Conservation (phyloP, 768 basidiomycete species). For the Mycena chlorophos region DNA sequence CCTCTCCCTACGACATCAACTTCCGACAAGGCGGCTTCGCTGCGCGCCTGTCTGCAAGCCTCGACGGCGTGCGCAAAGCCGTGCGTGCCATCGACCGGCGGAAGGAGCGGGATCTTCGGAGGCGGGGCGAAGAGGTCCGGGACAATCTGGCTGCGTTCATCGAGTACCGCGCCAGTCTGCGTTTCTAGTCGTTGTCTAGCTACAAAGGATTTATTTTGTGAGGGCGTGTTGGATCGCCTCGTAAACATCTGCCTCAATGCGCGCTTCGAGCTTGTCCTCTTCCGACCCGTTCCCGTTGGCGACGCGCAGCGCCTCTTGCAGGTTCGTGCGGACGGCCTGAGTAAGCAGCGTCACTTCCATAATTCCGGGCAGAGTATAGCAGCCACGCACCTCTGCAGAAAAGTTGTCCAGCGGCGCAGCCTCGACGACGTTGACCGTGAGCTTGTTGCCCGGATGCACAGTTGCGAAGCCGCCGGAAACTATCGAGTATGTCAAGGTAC, state of each 20-base stretch:
- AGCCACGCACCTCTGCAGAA: conserved; percentile 73
- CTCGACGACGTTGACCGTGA: conserved; percentile 97
- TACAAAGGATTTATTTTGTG: conserved; percentile 33
- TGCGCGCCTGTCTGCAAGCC: conserved; percentile 52
- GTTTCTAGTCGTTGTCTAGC: background rate
- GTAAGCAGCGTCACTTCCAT: conserved; percentile 1
- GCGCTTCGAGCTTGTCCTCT: conserved; percentile 90
- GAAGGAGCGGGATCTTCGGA: conserved; percentile 62
- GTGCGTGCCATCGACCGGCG: conserved; percentile 67
- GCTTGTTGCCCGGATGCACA: conserved; percentile 93
- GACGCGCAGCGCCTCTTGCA: conserved; percentile 85
- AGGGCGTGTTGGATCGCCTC: conserved; percentile 92
- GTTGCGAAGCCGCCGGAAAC: conserved; percentile 97
- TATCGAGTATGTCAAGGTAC: conserved; percentile 33
- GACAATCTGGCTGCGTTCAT: conserved; percentile 79
- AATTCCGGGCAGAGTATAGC: conserved; percentile 4
- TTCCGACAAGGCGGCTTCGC: conserved; percentile 67
- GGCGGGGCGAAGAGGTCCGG: conserved; percentile 72
- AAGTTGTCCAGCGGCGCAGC: conserved; percentile 90
- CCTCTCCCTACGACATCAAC: conserved; percentile 73
- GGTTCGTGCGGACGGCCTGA: conserved; percentile 88
- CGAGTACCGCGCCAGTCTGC: conserved; percentile 62
- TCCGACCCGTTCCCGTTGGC: conserved; percentile 83
- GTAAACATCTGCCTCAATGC: conserved; percentile 94
- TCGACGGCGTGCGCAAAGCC: conserved; percentile 62